Evolutionary conservation across 768 basidiomycete species (phyloP).

Genomic region (Amanita polypyramis): DNA sequence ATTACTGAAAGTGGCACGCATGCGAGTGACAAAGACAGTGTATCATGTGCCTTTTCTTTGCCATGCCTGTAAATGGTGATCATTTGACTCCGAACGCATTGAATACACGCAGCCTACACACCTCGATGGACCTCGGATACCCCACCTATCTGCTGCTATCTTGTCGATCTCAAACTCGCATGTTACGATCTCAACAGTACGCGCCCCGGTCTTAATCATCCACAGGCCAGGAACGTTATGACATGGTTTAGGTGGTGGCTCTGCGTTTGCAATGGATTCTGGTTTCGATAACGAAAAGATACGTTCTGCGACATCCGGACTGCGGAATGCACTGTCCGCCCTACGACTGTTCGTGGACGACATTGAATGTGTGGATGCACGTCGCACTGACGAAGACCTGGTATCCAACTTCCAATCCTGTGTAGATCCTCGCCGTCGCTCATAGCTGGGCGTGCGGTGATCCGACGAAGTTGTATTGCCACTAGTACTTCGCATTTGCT

Average conservation of each 20-base stretch:
- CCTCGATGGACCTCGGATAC: slow-evolving; percentile 11
- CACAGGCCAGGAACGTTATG: slow-evolving; percentile 31
- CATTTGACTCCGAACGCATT: background rate
- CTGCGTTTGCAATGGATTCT: background rate
- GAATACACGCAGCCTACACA: background rate
- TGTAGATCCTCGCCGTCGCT: background rate
- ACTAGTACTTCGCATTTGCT: background rate
- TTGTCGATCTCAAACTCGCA: slow-evolving; percentile 27
- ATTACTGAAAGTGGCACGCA: slow-evolving; percentile 21
- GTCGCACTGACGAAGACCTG: background rate
- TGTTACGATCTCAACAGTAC: slow-evolving; percentile 22
- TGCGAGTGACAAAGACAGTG: slow-evolving; percentile 22
- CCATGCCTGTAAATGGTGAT: background rate
- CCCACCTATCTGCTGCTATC: slow-evolving; percentile 24
- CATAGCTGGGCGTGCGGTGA: background rate
- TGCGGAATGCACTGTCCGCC: no score
- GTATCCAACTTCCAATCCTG: background rate
- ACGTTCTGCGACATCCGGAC: background rate
- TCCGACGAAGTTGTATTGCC: background rate
- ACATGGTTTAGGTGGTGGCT: slow-evolving; percentile 14
- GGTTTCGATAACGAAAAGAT: background rate
- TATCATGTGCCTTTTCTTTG: slow-evolving; percentile 2
- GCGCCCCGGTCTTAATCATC: slow-evolving; percentile 23
- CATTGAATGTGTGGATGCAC: background rate
- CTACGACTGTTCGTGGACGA: background rate